Evolutionary conservation across 768 basidiomycete genomes (phyloP).

Genomic region (Suillus discolor): DNA sequence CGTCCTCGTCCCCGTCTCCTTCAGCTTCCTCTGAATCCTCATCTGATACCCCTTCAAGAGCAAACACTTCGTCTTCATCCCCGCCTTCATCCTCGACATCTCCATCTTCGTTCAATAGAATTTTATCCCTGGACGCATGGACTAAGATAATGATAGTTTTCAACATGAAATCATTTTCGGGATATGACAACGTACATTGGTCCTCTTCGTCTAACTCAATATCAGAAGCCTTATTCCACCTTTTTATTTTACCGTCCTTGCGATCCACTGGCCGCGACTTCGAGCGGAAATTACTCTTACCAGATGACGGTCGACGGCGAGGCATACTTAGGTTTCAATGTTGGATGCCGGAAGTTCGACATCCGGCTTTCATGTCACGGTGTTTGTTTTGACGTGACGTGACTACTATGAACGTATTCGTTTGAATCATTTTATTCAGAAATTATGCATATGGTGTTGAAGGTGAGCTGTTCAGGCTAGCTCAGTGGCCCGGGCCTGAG

Average conservation of each 20-base stretch:
- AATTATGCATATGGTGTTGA: too few species aligned
- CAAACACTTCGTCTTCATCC: slow-evolving; percentile 84
- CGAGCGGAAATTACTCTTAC: slow-evolving; percentile 35
- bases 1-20: slow-evolving; percentile 33
- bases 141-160: slow-evolving; percentile 62
- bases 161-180: slow-evolving; percentile 69
- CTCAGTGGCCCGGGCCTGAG: too few species aligned
- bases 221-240: slow-evolving; percentile 70
- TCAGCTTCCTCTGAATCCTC: slow-evolving; percentile 41
- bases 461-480: too few species aligned
- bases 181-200: slow-evolving; percentile 54
- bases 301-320: slow-evolving; percentile 38
- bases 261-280: slow-evolving; percentile 53
- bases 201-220: slow-evolving; percentile 81
- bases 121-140: slow-evolving; percentile 72
- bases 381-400: too few species aligned
- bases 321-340: slow-evolving; percentile 40
- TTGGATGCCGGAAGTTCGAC: too few species aligned
- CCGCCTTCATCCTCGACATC: slow-evolving; percentile 51
- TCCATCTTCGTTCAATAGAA: slow-evolving; percentile 69
- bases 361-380: too few species aligned
- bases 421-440: too few species aligned
- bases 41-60: slow-evolving; percentile 59
- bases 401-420: too few species aligned
- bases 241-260: slow-evolving; percentile 54